These are phyloP conservation scores for Botrytis galanthina DNA, from an alignment of 2,329 filamentous ascomycete genomes.

Conservation along the genomic window DNA sequence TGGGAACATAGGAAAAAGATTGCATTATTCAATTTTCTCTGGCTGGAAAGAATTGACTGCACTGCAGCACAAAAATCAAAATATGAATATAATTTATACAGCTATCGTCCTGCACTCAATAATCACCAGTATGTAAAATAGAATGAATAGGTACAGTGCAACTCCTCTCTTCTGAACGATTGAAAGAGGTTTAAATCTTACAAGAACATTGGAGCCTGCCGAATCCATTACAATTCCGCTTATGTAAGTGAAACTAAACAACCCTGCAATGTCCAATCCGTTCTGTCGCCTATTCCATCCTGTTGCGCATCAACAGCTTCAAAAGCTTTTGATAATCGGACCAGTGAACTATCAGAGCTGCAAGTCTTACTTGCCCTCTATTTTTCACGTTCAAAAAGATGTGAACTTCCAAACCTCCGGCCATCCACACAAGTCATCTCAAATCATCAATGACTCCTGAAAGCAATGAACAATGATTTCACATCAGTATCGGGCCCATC, in stretches of 20 bases:
- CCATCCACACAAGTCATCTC: conserved; percentile 13
- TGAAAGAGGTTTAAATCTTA: neutral
- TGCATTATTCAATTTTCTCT: neutral
- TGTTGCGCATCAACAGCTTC: conserved; percentile 4
- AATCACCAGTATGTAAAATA: neutral
- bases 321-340: conserved; percentile 2
- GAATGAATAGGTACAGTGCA: neutral
- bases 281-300: conserved; percentile 9
- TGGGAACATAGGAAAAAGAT: neutral
- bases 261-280: conserved; percentile 2
- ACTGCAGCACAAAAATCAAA: neutral
- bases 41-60: neutral
- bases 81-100: neutral
- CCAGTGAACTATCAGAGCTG: conserved; percentile 7
- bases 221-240: neutral
- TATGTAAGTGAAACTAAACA: neutral
- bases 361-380: conserved; percentile 10
- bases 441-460: conserved; percentile 35
- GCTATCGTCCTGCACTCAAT: neutral
- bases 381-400: conserved; percentile 24
- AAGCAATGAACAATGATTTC: conserved; percentile 54
- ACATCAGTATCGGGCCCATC: conserved; percentile 36
- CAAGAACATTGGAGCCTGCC: neutral
- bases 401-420: conserved; percentile 25
- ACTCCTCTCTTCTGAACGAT: neutral